phyloP scores from a whole-genome alignment of 2,329 filamentous ascomycete genomes.

The Triangularia verruculosa region DNA sequence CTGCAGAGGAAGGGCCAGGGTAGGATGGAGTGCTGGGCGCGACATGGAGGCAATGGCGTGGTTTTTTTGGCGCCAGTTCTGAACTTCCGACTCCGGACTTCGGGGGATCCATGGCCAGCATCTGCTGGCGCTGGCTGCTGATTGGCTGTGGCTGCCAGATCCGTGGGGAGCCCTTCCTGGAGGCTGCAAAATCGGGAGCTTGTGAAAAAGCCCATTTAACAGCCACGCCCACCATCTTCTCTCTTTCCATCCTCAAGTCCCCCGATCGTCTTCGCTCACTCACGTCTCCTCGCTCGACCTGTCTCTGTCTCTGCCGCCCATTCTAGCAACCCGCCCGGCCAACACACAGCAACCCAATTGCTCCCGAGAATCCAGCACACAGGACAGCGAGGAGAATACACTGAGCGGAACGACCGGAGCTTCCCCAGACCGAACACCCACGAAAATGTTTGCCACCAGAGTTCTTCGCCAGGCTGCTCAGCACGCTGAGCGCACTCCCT shows the following conservation, averaged over 20 bases:
- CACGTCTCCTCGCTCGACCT: conserved; percentile 31
- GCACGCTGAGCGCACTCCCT: conserved; percentile 57
- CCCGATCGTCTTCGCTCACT: conserved; percentile 12
- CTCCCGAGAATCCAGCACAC: conserved; percentile 9
- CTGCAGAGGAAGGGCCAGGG: conserved; percentile 3
- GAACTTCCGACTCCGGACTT: conserved; percentile 15
- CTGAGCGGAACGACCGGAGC: neutral
- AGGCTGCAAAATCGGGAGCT: conserved; percentile 23
- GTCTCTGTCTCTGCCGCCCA: conserved; percentile 26
- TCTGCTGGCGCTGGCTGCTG: neutral
- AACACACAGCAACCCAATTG: neutral
- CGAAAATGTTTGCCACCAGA: conserved; percentile 51
- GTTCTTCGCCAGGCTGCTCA: conserved; percentile 57
- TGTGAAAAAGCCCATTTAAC: conserved; percentile 26
- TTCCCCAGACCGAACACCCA: conserved; percentile 7
- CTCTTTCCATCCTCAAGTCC: conserved; percentile 9
- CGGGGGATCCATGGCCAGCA: conserved; percentile 4
- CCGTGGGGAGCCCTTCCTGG: conserved; percentile 15
- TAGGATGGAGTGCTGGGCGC: conserved; percentile 10
- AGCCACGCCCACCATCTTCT: conserved; percentile 1
- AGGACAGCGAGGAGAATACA: conserved; percentile 29
- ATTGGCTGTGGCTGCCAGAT: conserved; percentile 11
- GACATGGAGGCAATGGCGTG: conserved; percentile 16
- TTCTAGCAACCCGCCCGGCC: neutral
- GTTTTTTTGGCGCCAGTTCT: conserved; percentile 11